Evolutionary conservation across 2,329 filamentous ascomycete genomes (phyloP).

Genomic region (Myrmaecium sp.): DNA sequence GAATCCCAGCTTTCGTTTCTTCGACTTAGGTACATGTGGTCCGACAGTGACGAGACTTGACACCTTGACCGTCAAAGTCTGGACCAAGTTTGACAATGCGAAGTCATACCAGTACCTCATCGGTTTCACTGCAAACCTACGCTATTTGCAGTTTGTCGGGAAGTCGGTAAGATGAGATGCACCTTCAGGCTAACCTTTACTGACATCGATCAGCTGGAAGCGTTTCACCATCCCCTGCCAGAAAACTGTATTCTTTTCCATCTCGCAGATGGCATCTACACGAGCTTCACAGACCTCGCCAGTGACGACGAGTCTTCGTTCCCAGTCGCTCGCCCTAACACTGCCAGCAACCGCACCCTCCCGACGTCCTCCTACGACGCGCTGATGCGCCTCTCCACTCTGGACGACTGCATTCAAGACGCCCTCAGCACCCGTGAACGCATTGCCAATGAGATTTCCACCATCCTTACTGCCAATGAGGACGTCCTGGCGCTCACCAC

Average conservation of each 20-base stretch:
- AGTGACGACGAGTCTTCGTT: conserved; percentile 20
- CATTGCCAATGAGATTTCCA: conserved; percentile 63
- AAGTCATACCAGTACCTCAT: conserved; percentile 46
- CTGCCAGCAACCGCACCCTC: conserved; percentile 32
- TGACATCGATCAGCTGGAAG: conserved; percentile 26
- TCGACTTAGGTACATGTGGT: conserved; percentile 52
- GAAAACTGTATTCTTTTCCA: conserved; percentile 74
- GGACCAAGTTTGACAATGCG: conserved; percentile 45
- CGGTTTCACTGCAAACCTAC: conserved; percentile 54
- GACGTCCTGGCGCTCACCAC: conserved; percentile 16
- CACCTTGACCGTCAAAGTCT: conserved; percentile 52
- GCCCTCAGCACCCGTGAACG: conserved; percentile 60
- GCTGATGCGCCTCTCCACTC: conserved; percentile 71
- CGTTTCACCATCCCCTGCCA: conserved; percentile 55
- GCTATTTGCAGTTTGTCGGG: conserved; percentile 62
- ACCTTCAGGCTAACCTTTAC: conserved; percentile 1
- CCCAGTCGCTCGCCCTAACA: conserved; percentile 16
- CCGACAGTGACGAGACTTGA: conserved; percentile 49
- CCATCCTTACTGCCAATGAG: conserved; percentile 22
- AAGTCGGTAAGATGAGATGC: conserved; percentile 28
- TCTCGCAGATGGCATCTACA: conserved; percentile 74
- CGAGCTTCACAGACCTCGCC: conserved; percentile 50
- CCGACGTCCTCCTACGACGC: conserved; percentile 70
- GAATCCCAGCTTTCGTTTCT: conserved; percentile 79
- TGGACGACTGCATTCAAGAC: conserved; percentile 84